phyloP scores from a whole-genome alignment of 768 basidiomycete genomes.

The Suillus lakei region DNA sequence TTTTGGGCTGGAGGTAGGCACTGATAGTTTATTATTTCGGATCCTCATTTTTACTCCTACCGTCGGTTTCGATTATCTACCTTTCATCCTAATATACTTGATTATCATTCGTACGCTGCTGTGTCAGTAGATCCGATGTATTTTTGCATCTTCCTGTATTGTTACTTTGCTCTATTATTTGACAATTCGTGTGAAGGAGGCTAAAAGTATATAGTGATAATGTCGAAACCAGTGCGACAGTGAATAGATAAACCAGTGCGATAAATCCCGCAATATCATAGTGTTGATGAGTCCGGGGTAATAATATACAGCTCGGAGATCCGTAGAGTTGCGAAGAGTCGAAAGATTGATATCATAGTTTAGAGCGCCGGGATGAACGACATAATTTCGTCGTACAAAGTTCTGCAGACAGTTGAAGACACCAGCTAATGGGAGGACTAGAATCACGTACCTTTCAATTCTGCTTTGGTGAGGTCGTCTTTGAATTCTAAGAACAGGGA shows the following conservation, averaged over 20 bases:
- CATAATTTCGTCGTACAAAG: constrained; percentile 85
- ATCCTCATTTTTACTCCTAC: neutral
- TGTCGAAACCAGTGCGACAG: neutral
- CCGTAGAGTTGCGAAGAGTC: neutral
- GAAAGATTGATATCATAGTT: constrained; percentile 13
- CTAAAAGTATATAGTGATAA: constrained; percentile 2
- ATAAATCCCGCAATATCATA: neutral
- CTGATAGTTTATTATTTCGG: constrained; percentile 24
- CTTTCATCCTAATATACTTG: constrained; percentile 1
- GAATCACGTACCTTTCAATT: constrained; percentile 57
- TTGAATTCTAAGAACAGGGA: constrained; percentile 55
- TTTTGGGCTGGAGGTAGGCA: constrained; percentile 66
- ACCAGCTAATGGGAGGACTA: neutral
- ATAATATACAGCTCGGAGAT: neutral
- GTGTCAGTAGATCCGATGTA: constrained; percentile 6
- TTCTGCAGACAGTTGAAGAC: constrained; percentile 38
- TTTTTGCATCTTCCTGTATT: neutral
- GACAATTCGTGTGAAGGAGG: neutral
- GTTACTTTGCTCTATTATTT: neutral
- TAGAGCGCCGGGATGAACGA: constrained; percentile 72
- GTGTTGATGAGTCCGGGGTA: neutral
- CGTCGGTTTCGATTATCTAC: constrained; percentile 7
- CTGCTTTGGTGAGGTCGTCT: constrained; percentile 75
- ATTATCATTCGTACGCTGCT: constrained; percentile 2
- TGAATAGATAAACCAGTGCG: neutral